Percentiles rank a stretch among this genome's conserved stretches.
Evolutionary conservation across 2,329 filamentous ascomycete genomes (phyloP).

Genomic region (Pseudogymnoascus sp.): DNA sequence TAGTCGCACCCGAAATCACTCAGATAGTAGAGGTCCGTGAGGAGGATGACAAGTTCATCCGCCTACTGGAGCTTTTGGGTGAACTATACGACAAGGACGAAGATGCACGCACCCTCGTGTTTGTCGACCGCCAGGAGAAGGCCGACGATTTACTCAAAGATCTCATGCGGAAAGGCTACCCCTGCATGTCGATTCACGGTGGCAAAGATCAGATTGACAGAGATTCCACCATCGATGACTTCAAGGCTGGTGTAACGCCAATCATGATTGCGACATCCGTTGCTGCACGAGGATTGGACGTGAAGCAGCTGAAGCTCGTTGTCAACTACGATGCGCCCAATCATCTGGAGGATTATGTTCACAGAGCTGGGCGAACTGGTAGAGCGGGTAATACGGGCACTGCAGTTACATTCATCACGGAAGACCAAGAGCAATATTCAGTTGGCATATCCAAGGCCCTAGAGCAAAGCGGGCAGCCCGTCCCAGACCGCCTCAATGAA

Average conservation of each 20-base stretch:
- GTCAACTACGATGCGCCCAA: slow-evolving; percentile 94
- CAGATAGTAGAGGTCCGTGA: slow-evolving; percentile 85
- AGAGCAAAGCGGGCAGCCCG: slow-evolving; percentile 74
- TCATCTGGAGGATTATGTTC: slow-evolving; percentile 93
- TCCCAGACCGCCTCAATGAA: slow-evolving; percentile 61
- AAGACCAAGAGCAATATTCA: slow-evolving; percentile 85
- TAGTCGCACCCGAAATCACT: slow-evolving; percentile 83
- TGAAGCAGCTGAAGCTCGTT: slow-evolving; percentile 91
- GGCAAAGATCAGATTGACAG: slow-evolving; percentile 91
- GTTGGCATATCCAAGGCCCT: slow-evolving; percentile 77
- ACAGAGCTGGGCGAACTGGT: slow-evolving; percentile 86
- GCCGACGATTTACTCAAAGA: slow-evolving; percentile 73
- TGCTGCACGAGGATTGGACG: slow-evolving; percentile 87
- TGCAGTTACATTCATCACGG: slow-evolving; percentile 87
- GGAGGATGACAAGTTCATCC: slow-evolving; percentile 74
- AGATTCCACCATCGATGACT: slow-evolving; percentile 85
- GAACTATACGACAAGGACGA: slow-evolving; percentile 81
- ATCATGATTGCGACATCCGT: slow-evolving; percentile 93
- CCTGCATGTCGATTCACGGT: slow-evolving; percentile 88
- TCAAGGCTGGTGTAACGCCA: slow-evolving; percentile 83
- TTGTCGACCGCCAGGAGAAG: slow-evolving; percentile 87
- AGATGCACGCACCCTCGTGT: slow-evolving; percentile 81
- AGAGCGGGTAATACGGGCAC: slow-evolving; percentile 91
- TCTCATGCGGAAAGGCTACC: slow-evolving; percentile 75
- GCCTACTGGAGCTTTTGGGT: slow-evolving; percentile 77